Evolutionary conservation across 345 rosid species (phyloP).

Genomic region (Citrus inodora): DNA sequence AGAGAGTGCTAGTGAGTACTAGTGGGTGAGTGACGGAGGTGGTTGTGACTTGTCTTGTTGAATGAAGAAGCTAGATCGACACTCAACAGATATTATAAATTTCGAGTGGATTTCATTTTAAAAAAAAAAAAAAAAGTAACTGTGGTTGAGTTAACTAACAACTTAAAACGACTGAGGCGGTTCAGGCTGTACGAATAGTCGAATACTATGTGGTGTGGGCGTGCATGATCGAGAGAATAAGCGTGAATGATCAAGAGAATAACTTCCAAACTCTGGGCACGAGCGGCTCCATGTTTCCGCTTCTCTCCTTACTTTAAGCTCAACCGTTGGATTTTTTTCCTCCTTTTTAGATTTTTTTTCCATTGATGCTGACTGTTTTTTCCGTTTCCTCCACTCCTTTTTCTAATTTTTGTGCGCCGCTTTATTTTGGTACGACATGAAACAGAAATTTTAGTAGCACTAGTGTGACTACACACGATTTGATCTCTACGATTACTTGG

Average conservation of each 20-base stretch:
- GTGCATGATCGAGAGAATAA: conserved; percentile 29
- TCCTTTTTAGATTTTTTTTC: not conserved
- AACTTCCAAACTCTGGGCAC: conserved; percentile 76
- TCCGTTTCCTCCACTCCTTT: conserved; percentile 21
- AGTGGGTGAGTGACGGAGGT: too few species aligned
- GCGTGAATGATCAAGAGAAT: conserved; percentile 27
- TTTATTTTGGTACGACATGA: conserved; percentile 4
- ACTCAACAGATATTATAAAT: too few species aligned
- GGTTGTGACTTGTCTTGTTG: too few species aligned
- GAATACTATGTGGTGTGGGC: not conserved
- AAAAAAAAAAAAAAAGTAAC: too few species aligned
- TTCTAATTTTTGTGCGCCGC: not conserved
- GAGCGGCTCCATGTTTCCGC: conserved; percentile 82
- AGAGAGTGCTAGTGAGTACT: too few species aligned
- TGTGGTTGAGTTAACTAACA: conserved; percentile 20
- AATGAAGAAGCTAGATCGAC: too few species aligned
- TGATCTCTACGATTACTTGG: too few species aligned
- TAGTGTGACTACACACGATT: too few species aligned
- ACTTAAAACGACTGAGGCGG: conserved; percentile 14
- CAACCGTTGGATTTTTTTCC: conserved; percentile 28
- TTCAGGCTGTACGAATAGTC: conserved; percentile 1
- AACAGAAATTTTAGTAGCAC: not conserved
- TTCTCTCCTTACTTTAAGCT: conserved; percentile 16
- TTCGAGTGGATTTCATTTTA: too few species aligned
- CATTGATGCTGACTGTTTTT: conserved; percentile 27